phyloP scores from a whole-genome alignment of 371 early-diverging fungal species.

The Apophysomyces variabilis region DNA sequence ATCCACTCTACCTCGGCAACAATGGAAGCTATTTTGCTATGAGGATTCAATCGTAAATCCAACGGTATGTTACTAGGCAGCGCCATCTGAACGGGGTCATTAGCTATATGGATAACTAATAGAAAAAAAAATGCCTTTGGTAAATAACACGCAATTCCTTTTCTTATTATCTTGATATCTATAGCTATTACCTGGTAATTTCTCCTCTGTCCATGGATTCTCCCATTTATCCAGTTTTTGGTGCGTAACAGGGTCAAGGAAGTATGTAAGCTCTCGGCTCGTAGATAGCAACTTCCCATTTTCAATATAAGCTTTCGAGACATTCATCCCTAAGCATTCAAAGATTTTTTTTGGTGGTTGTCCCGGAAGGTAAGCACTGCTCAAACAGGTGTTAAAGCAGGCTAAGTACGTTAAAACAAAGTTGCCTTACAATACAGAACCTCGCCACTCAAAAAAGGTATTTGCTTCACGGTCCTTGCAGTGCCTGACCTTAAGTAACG shows the following conservation, averaged over 20 bases:
- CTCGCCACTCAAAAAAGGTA: conserved; percentile 47
- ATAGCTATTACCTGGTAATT: conserved; percentile 30
- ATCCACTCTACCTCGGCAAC: conserved; percentile 25
- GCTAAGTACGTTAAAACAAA: not conserved
- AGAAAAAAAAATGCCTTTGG: not conserved
- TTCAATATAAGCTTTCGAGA: conserved; percentile 34
- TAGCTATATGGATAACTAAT: conserved; percentile 44
- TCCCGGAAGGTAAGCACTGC: conserved; percentile 38
- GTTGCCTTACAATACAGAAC: conserved; percentile 38
- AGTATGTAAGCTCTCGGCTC: conserved; percentile 41
- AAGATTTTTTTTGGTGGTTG: conserved; percentile 40
- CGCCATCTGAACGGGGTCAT: conserved; percentile 47
- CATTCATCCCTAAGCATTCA: conserved; percentile 44
- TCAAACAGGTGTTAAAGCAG: not conserved
- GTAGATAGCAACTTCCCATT: conserved; percentile 29
- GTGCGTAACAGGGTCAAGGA: conserved; percentile 34
- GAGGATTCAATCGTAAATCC: conserved; percentile 26
- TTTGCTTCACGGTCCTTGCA: conserved; percentile 29
- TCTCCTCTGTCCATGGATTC: conserved; percentile 45
- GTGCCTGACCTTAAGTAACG: conserved; percentile 20
- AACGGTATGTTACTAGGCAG: conserved; percentile 32
- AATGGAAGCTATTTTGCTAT: conserved; percentile 19
- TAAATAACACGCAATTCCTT: not conserved
- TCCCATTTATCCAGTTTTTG: conserved; percentile 35
- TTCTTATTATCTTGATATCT: too few species aligned